A percentile compares a stretch with the other conserved stretches of the same genome.
These are phyloP conservation scores for Medicago lupulina DNA, from an alignment of 306 rosid genomes.

Conservation along the genomic window DNA sequence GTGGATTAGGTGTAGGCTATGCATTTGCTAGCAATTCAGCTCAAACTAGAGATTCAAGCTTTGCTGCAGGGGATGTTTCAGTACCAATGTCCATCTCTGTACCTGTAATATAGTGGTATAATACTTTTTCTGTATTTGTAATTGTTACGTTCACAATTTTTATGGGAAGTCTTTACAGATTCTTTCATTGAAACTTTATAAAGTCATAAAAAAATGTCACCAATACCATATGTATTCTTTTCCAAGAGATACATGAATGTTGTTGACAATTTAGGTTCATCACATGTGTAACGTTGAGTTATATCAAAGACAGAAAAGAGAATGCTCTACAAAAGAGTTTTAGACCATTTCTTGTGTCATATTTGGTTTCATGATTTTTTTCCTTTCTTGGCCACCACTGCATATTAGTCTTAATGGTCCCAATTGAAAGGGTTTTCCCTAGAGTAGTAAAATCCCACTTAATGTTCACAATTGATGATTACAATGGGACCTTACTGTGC, in stretches of 20 bases:
- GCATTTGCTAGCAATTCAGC: constrained; percentile 76
- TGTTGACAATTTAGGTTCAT: too few relatives aligned
- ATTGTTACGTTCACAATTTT: constrained; percentile 57
- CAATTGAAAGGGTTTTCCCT: constrained; percentile 4
- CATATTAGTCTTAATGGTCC: constrained; percentile 13
- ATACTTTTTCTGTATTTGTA: constrained; percentile 38
- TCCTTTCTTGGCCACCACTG: neutral
- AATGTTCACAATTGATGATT: constrained; percentile 6
- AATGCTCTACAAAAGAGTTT: constrained; percentile 45
- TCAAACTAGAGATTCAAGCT: constrained; percentile 69
- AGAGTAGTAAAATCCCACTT: constrained; percentile 10
- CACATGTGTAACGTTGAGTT: constrained; percentile 38
- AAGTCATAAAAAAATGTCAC: constrained; percentile 60
- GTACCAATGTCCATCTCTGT: constrained; percentile 85
- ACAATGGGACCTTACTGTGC: neutral
- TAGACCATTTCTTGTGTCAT: constrained; percentile 39
- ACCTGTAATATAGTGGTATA: constrained; percentile 72
- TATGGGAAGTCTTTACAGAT: constrained; percentile 65
- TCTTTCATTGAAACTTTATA: constrained; percentile 80
- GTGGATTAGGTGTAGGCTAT: constrained; percentile 84
- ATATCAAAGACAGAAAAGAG: constrained; percentile 44
- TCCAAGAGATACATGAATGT: constrained; percentile 31
- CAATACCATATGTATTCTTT: constrained; percentile 54
- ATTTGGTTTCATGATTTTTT: neutral
- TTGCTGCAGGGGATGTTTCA: constrained; percentile 71